Percentiles rank a stretch among this genome's conserved stretches.
phyloP scores from a whole-genome alignment of 768 basidiomycete genomes.

The Leccinellum luteum region DNA sequence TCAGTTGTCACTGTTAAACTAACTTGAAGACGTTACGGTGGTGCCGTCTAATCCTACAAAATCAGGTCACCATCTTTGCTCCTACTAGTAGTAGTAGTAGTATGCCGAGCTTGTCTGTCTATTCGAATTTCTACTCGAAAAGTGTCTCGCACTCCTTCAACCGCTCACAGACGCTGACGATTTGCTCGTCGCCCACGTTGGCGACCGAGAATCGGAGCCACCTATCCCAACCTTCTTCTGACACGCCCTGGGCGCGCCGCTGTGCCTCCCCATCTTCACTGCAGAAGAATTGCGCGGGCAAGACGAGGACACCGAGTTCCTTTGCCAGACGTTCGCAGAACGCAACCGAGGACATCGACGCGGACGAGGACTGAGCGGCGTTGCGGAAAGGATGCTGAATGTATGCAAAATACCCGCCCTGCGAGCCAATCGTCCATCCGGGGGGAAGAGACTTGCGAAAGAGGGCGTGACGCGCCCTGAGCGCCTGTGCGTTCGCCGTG shows the following conservation, averaged over 20 bases:
- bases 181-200: conserved; percentile 67
- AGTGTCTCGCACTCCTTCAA: conserved; percentile 37
- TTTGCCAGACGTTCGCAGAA: conserved; percentile 59
- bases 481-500: conserved; percentile 42
- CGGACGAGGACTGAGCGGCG: background rate
- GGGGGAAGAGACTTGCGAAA: conserved; percentile 50
- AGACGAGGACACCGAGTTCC: conserved; percentile 59
- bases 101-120: background rate
- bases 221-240: conserved; percentile 42
- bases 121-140: conserved; percentile 36
- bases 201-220: conserved; percentile 83
- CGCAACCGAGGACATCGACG: conserved; percentile 38
- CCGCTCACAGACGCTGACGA: conserved; percentile 50
- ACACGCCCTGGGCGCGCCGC: conserved; percentile 19
- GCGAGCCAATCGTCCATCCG: conserved; percentile 60
- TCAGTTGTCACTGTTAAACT: no score
- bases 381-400: conserved; percentile 61
- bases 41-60: no score
- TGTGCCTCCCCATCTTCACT: conserved; percentile 14
- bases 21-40: no score
- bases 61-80: no score
- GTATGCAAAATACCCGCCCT: conserved; percentile 79
- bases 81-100: no score
- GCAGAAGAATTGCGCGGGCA: conserved; percentile 67
- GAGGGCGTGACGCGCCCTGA: conserved; percentile 51